Percentiles rank a stretch among this genome's conserved stretches.
phyloP scores from a whole-genome alignment of 139 green algal genomes.

The Coccomyxa sp. region DNA sequence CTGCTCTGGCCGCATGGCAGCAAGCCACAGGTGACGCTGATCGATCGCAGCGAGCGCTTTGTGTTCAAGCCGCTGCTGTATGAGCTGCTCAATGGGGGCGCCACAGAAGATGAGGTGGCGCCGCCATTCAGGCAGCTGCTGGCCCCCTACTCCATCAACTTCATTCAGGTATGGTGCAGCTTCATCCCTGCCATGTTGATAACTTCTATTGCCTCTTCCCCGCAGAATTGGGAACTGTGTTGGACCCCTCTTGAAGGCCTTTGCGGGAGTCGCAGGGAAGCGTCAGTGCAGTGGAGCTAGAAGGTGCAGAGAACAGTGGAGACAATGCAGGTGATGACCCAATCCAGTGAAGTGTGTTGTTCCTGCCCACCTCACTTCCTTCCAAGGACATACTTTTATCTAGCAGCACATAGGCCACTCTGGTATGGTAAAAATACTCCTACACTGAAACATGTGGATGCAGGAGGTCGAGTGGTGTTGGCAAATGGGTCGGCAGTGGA shows the following conservation, averaged over 20 bases:
- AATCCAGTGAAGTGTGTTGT: background rate
- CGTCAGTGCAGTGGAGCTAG: constrained; percentile 16
- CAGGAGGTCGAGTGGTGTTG: constrained; percentile 56
- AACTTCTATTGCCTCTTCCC: too few species aligned
- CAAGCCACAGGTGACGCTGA: constrained; percentile 71
- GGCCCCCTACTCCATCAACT: constrained; percentile 73
- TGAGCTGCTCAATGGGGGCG: constrained; percentile 84
- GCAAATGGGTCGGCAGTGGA: constrained; percentile 44
- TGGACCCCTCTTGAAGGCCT: too few species aligned
- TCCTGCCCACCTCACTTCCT: background rate
- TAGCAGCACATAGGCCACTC: background rate
- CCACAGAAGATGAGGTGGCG: constrained; percentile 80
- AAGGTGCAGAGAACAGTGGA: background rate
- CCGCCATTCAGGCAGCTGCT: constrained; percentile 84
- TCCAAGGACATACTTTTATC: background rate
- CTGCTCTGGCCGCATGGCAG: constrained; percentile 77
- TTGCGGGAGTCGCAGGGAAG: background rate
- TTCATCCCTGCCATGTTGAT: background rate
- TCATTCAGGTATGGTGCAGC: constrained; percentile 58
- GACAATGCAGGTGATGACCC: background rate
- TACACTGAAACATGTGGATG: background rate
- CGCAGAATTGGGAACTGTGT: too few species aligned
- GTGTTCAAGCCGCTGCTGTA: constrained; percentile 99
- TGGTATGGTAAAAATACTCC: background rate
- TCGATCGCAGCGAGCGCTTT: constrained; percentile 92